Conservation (phyloP, 1,284 basidiomycete species). For the Calocybe gambosa region DNA sequence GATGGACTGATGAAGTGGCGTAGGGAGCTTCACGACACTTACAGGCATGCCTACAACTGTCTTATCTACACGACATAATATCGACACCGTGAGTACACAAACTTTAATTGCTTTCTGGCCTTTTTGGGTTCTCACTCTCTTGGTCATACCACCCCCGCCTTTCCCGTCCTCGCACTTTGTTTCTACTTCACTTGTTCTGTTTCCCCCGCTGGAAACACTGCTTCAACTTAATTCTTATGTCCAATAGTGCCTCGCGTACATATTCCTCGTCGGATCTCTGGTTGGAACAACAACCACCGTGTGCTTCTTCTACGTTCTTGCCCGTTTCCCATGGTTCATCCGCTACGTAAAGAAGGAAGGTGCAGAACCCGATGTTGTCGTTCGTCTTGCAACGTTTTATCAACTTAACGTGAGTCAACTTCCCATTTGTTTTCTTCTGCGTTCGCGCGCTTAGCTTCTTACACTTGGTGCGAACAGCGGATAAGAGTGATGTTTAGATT, state of each 20-base stretch:
- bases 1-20: neutral
- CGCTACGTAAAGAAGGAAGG: slow-evolving; percentile 61
- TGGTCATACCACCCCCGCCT: neutral
- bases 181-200: neutral
- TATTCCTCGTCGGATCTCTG: slow-evolving; percentile 60
- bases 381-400: slow-evolving; percentile 64
- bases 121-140: neutral
- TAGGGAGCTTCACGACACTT: slow-evolving; percentile 56
- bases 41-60: slow-evolving; percentile 65
- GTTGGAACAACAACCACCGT: slow-evolving; percentile 60
- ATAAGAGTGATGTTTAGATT: slow-evolving; percentile 65
- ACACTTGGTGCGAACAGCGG: slow-evolving; percentile 31
- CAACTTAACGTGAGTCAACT: slow-evolving; percentile 58
- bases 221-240: neutral
- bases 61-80: slow-evolving; percentile 46
- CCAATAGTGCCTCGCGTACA: slow-evolving; percentile 56
- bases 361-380: slow-evolving; percentile 62
- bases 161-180: neutral
- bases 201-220: neutral
- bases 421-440: neutral
- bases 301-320: slow-evolving; percentile 60
- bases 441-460: neutral
- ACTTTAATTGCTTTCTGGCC: neutral
- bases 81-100: slow-evolving; percentile 43
- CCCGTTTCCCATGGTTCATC: slow-evolving; percentile 62